Base-by-base conservation (phyloP, 352 stramenopile species). In the Pythium periplocum region DNA sequence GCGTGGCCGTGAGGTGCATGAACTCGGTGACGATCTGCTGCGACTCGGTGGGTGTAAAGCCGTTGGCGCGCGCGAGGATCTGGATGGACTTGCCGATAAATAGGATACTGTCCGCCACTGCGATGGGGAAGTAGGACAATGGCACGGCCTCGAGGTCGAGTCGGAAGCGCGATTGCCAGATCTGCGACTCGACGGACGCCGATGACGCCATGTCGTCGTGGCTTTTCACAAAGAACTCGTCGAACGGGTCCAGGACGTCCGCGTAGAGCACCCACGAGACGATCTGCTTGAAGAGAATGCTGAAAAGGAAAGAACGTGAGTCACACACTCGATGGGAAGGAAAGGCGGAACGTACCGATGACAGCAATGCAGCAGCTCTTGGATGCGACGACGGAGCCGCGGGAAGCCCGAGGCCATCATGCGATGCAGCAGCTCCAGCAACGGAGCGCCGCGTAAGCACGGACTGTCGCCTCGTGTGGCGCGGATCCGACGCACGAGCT, bases 241-340 rank as follows among this genome's bases (percentile, higher is more conserved):
- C 52, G 45, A 75, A 78, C 41, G 83, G 83, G 32, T 93, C 83
- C 6, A 86, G 55, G 34, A 90, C 66, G 33, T 87, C 73, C 3
- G 77, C 77, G 45, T 86, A 80, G 6, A 86, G 48, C 69, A 93
- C 89, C 80, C 80, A 93, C 47, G 76, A 66, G n/a, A 90, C 48
- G n/a, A 91, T 86, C 39, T 93, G 83, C 54, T 87, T 85, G 35
- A 77, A 90, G 31, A 90, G 49, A 3, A 91, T 75, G 12, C 75
- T 87, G 58, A 2, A 57, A 43, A 44, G n/a, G 4, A 43, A 40
- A 26, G 52, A 11, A 48, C 37, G 37, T 37, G 44, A 7, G 4
- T 31, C 53, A 47, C 40, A 17, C 38, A 47, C 31, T 40, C 0
- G 45, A 50, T 35, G 33, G 45, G 10, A 39, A 40, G 42, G 17